Percentiles rank a stretch among this genome's conserved stretches.
Conservation (phyloP, 257 asterid genomes). For the Penstemon davidsonii region DNA sequence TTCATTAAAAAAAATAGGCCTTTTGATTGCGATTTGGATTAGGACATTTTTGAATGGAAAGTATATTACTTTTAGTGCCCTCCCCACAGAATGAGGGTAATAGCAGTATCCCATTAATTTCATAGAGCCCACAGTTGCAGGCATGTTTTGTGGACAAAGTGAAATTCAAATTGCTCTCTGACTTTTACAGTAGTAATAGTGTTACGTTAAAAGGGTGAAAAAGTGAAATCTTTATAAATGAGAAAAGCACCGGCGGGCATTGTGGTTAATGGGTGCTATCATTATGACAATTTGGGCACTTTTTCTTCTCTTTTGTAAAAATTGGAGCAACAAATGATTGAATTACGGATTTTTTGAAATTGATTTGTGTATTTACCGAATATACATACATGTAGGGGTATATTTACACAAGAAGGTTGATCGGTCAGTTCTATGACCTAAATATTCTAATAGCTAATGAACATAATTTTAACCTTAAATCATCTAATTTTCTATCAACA, state of each 20-base stretch:
- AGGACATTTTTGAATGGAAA: not conserved
- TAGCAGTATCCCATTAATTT: constrained; percentile 28
- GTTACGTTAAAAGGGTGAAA: not conserved
- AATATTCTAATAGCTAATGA: too few species aligned
- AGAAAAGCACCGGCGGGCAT: not conserved
- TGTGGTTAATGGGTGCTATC: constrained; percentile 13
- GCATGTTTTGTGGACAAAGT: constrained; percentile 23
- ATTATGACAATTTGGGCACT: constrained; percentile 5
- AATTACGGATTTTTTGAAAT: too few species aligned
- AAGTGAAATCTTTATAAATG: constrained; percentile 17
- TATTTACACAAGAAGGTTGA: too few species aligned
- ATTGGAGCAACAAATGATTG: too few species aligned
- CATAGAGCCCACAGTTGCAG: constrained; percentile 17
- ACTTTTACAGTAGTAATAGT: not conserved
- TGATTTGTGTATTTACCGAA: too few species aligned
- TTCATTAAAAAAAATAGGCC: not conserved
- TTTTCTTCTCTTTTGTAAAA: too few species aligned
- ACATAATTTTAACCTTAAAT: too few species aligned
- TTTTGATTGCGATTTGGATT: not conserved
- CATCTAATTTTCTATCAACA: too few species aligned
- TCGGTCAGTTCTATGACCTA: too few species aligned
- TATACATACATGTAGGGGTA: too few species aligned
- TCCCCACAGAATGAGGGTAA: constrained; percentile 22
- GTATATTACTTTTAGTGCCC: not conserved
- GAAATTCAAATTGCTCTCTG: constrained; percentile 23